Evolutionary conservation across 495 filamentous ascomycete genomes (phyloP).

Genomic region (Penicillium subrubescens): DNA sequence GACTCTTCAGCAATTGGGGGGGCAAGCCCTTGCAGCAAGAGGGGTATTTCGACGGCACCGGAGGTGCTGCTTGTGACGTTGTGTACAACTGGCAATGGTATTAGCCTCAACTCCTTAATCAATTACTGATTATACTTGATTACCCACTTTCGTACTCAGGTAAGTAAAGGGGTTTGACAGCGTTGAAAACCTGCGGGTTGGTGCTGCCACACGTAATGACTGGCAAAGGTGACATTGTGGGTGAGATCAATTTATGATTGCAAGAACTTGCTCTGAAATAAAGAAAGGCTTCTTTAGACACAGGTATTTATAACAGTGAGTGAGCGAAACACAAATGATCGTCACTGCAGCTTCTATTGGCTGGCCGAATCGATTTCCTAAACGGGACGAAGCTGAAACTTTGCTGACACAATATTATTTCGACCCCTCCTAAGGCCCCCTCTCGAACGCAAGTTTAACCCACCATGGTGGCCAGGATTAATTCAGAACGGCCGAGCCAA

Average conservation of each 20-base stretch:
- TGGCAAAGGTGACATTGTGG: conserved; percentile 26
- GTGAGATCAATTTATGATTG: conserved; percentile 13
- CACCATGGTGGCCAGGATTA: not conserved
- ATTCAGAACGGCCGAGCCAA: not conserved
- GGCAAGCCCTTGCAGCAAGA: conserved; percentile 26
- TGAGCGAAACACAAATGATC: not conserved
- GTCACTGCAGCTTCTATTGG: conserved; percentile 1
- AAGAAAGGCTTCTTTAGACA: not conserved
- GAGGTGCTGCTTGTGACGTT: conserved; percentile 24
- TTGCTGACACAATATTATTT: not conserved
- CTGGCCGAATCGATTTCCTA: not conserved
- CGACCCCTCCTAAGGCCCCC: not conserved
- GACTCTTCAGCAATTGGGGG: conserved; percentile 16
- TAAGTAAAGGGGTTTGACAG: conserved; percentile 30
- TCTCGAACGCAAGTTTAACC: not conserved
- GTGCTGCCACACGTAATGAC: conserved; percentile 31
- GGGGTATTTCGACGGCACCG: conserved; percentile 26
- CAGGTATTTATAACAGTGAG: not conserved
- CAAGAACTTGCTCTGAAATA: not conserved
- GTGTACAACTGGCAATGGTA: conserved; percentile 28
- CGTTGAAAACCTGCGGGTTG: conserved; percentile 24
- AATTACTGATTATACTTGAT: not conserved
- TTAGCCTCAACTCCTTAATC: conserved; percentile 6
- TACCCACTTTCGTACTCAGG: conserved; percentile 36
- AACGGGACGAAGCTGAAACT: conserved; percentile 2